Evolutionary conservation across 2,329 filamentous ascomycete genomes (phyloP), one percentile per base, ranked within the genome.

Genomic region (Pseudocercospora macadamiae): DNA sequence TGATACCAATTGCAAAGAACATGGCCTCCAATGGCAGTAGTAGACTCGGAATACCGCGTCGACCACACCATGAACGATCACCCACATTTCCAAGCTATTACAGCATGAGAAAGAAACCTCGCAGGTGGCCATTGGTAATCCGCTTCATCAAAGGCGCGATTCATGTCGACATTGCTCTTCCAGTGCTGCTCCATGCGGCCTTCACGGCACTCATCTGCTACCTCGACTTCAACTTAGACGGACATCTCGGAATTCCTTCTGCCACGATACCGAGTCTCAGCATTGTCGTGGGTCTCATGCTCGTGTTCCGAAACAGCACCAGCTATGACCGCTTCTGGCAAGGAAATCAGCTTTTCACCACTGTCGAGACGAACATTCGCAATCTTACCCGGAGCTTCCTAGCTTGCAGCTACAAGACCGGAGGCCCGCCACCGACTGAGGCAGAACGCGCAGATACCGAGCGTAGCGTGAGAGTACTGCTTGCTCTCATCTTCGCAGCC

Each of bases 221-320:
- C 65, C 71, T 86, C 56, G 83, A 87, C 68, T 53, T 60, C 7
- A 42, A 49, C 30, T 77, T 59, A 72, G 77, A 56, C 72, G 66
- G 72, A 14, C 71, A 80, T 54, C 76, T 87, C 30, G 81, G 79
- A 36, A 77, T 88, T 32, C 85, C 86, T 7, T 78, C 78, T 48
- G 82, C 77, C 64, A 86, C 87, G 62, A 84, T 88, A 44, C 85
- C 86, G 1, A 83, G 80, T 12, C 75, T 88, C 1, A 85, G 82
- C 30, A 88, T 88, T 56, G 86, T 88, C 51, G 85, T 88, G 2
- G 86, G 86, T 66, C 71, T 88, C 37, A 87, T 88, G 80, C 83
- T 88, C 30, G 86, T 88, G 25, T 88, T 88, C 74, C 81, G 86
- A 34, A 88, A 88, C 66, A 79, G 82, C 64, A 87, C 85, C 2